Base-by-base conservation (phyloP, 257 asterid genomes). In the Solanum bulbocastanum region DNA sequence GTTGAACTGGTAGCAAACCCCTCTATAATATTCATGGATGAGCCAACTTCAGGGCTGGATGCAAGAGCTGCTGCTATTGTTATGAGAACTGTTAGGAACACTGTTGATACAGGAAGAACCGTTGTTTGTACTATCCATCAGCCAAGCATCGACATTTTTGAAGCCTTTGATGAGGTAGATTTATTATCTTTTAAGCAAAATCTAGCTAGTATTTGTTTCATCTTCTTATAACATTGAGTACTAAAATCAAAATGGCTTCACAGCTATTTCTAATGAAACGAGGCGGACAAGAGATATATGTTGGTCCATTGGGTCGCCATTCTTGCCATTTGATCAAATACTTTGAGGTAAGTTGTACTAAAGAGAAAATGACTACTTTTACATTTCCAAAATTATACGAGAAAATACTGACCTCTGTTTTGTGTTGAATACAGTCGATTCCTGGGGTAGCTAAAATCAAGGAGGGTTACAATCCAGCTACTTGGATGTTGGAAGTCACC, bases 31-130 rank as follows among this genome's bases (percentile, higher is more conserved):
- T 94, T 94, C 91, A 93, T 94, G 97, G 97, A 94, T 12, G 97
- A 94, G 44, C 97, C 97, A 11, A 94, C 97, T 20, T 92, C 97
- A 11, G 94, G 97, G 44, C 91, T 94, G 5, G 97, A 93, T 66
- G 97, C 97, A n/a, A 90, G 97, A 90, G 94, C 97, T 32, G 97
- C 96, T 86, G 95, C 95, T 12, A 93, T 94, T 35, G 96, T 94
- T 40, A 94, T 94, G 94, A 91, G 97, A 88, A 87, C 97, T 2
- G 97, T 93, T 6, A 90, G 95, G 81, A 94, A 94, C 92, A 94
- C 97, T 0, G 96, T 94, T 0, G 92, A 92, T 90, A 93, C 95
- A 1, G 97, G 97, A 74, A 87, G 95, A 83, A 94, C 97, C 3
- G 95, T 94, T 4, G 97, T 94, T 35, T 94, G 97, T 94, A 94